phyloP scores from a whole-genome alignment of 139 green algal genomes.

The Chlorella ohadii region DNA sequence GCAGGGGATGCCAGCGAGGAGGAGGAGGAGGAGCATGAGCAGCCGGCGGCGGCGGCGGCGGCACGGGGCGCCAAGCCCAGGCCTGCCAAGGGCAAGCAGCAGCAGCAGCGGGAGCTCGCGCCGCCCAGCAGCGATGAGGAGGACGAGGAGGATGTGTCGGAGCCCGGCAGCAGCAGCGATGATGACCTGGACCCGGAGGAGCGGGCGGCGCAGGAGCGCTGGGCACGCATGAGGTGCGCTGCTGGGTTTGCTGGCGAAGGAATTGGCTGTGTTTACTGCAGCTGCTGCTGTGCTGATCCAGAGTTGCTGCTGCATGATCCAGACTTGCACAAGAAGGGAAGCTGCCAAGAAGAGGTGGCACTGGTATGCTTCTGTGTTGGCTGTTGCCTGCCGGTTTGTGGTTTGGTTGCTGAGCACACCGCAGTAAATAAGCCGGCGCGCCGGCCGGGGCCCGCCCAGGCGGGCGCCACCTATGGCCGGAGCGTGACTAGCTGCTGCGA shows the following conservation, averaged over 20 bases:
- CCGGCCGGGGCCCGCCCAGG: slow-evolving; percentile 30
- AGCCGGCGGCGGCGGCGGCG: background rate
- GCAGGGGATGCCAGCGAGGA: background rate
- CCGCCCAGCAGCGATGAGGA: background rate
- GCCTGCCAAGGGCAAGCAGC: background rate
- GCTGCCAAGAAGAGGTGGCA: too few relatives aligned
- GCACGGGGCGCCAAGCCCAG: background rate
- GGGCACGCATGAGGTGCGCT: slow-evolving; percentile 61
- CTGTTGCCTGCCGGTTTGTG: too few relatives aligned
- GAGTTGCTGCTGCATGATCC: too few relatives aligned
- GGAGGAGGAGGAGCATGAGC: background rate
- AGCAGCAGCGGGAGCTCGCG: background rate
- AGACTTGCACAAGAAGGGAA: too few relatives aligned
- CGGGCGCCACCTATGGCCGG: slow-evolving; percentile 29
- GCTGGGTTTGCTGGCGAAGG: background rate
- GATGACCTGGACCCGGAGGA: slow-evolving; percentile 44
- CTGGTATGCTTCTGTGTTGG: too few relatives aligned
- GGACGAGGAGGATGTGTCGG: background rate
- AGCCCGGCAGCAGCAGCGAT: slow-evolving; percentile 32
- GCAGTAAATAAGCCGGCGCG: slow-evolving; percentile 39
- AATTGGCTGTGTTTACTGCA: too few relatives aligned
- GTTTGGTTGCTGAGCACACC: background rate
- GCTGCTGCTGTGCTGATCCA: too few relatives aligned
- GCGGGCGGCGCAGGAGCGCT: slow-evolving; percentile 49
- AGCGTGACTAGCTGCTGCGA: slow-evolving; percentile 23